phyloP scores from a whole-genome alignment of 371 early-diverging fungal genomes.

The Mortierella sp. region DNA sequence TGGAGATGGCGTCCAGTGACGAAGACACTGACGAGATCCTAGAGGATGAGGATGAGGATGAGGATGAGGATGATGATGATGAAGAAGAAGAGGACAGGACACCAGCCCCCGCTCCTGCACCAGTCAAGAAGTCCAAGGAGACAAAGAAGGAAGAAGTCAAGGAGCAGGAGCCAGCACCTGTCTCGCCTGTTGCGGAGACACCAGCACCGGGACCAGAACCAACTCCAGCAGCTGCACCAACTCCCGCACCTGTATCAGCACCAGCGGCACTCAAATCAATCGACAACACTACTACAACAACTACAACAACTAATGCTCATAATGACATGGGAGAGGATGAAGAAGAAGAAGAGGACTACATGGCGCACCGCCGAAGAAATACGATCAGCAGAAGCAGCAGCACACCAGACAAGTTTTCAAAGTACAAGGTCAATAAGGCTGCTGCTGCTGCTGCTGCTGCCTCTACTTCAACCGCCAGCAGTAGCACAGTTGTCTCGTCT shows the following conservation, averaged over 20 bases:
- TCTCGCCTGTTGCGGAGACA: neutral
- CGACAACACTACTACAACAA: neutral
- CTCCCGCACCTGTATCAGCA: neutral
- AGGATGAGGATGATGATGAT: conserved; percentile 19
- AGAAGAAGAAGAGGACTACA: conserved; percentile 34
- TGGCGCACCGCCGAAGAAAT: conserved; percentile 20
- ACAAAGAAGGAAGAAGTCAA: conserved; percentile 6
- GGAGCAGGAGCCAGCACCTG: neutral
- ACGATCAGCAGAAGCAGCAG: conserved; percentile 37
- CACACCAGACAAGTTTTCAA: conserved; percentile 45
- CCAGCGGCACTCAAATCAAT: too few relatives aligned
- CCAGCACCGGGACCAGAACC: neutral
- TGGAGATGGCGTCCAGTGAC: conserved; percentile 49
- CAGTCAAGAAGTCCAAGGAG: conserved; percentile 9
- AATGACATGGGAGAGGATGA: conserved; percentile 15
- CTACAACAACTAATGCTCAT: conserved; percentile 5
- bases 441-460: neutral
- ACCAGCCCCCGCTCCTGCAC: neutral
- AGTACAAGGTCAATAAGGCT: conserved; percentile 39
- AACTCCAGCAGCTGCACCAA: conserved; percentile 2
- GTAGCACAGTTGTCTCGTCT: conserved; percentile 1
- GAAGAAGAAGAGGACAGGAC: conserved; percentile 8
- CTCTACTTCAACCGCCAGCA: neutral
- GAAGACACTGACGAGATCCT: conserved; percentile 38
- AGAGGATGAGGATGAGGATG: conserved; percentile 40